These are phyloP conservation scores for Chiua virens DNA, from an alignment of 768 basidiomycete species.

Conservation along the genomic window DNA sequence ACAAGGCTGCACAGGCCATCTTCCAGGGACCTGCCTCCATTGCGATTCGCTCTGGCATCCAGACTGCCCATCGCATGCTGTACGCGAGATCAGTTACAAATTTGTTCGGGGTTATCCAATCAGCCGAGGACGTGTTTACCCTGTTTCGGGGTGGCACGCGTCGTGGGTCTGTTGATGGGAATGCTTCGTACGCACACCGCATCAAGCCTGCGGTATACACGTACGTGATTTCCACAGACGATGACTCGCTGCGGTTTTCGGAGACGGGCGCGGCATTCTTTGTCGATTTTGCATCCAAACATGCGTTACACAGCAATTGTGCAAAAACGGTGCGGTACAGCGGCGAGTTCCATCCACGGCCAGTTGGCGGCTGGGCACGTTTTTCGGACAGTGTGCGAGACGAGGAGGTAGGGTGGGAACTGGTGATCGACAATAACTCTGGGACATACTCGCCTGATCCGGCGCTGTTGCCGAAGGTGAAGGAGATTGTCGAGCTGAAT, in stretches of 20 bases:
- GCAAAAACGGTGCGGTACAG: constrained; percentile 63
- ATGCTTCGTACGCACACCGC: constrained; percentile 36
- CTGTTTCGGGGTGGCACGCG: constrained; percentile 50
- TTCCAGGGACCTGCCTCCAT: constrained; percentile 61
- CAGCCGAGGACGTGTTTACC: constrained; percentile 45
- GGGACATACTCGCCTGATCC: constrained; percentile 83
- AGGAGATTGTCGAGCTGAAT: constrained; percentile 67
- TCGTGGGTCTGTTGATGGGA: constrained; percentile 12
- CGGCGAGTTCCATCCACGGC: constrained; percentile 80
- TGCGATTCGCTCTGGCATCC: constrained; percentile 67
- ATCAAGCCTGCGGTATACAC: constrained; percentile 85
- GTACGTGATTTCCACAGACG: constrained; percentile 75
- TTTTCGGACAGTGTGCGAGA: constrained; percentile 59
- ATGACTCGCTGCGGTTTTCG: constrained; percentile 78
- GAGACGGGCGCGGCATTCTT: constrained; percentile 88
- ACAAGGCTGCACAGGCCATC: constrained; percentile 71
- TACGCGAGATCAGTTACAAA: constrained; percentile 69
- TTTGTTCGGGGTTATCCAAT: constrained; percentile 58
- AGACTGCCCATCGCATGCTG: constrained; percentile 70
- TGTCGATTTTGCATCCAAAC: constrained; percentile 84
- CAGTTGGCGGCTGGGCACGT: constrained; percentile 62
- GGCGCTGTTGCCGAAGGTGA: constrained; percentile 56
- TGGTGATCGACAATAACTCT: constrained; percentile 84
- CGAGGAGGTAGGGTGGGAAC: constrained; percentile 66
- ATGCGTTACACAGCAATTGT: constrained; percentile 81